A percentile compares a stretch with the other conserved stretches of the same genome.
Evolutionary conservation across 1,284 basidiomycete genomes (phyloP).

Genomic region (Ceratobasidium sp.): DNA sequence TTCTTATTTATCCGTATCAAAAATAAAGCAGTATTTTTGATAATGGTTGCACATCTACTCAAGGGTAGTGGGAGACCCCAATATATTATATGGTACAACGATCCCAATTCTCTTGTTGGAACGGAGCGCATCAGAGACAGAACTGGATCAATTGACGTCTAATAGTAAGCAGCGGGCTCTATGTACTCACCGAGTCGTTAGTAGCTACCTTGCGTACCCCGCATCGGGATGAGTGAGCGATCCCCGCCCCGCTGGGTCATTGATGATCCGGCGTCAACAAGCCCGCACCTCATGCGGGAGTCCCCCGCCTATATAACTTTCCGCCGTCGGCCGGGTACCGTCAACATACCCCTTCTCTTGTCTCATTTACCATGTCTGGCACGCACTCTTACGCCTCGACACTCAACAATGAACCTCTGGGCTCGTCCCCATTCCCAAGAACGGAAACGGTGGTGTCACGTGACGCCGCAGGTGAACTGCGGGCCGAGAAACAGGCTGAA

Average conservation of each 20-base stretch:
- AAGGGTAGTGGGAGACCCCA: no score
- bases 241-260: background rate
- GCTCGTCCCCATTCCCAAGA: background rate
- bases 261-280: background rate
- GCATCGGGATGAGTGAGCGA: background rate
- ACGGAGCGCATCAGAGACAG: background rate
- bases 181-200: background rate
- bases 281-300: conserved; percentile 9
- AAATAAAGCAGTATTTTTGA: no score
- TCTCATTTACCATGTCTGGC: conserved; percentile 25
- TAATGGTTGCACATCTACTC: no score
- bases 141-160: no score
- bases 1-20: no score
- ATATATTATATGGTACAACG: no score
- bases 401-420: conserved; percentile 15
- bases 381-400: conserved; percentile 10
- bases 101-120: no score
- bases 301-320: conserved; percentile 12
- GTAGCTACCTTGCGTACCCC: background rate
- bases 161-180: background rate
- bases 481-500: conserved; percentile 20
- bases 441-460: conserved; percentile 8
- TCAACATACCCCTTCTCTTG: background rate
- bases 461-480: conserved; percentile 11
- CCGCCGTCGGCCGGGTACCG: background rate